Base-by-base conservation (phyloP, 1,284 basidiomycete genomes). In the Pisolithus thermaeus region DNA sequence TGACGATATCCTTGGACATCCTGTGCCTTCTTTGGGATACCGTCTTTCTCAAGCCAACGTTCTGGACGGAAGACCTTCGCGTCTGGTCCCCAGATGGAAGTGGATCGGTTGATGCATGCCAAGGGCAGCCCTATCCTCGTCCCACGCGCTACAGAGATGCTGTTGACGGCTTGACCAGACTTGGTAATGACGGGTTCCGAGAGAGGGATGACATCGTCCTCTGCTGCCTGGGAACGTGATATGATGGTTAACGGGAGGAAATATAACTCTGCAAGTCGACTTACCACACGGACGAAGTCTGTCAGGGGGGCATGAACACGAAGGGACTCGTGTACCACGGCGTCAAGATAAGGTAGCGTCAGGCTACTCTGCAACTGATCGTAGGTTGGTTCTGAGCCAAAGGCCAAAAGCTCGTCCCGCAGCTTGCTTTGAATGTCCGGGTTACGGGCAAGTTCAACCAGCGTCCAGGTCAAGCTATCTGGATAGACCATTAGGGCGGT, bases 171-270 rank as follows among this genome's bases (percentile, higher is more conserved):
- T 42, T 70, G 53, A 0, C 78, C 79, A 0, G 66, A 58, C 3
- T 60, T 50, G 0, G 73, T 73, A 8, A 55, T 58, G 23, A 79
- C 52, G 82, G 70, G 78, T 2, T 49, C 50, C 11, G 65, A 66
- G 43, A 82, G 70, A 0, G 79, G 81, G 25, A 84, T 72, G 2
- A 80, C 59, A 50, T 83, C 80, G 55, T 82, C 78, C 67, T 79
- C 62, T 23, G 65, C 53, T 1, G 62, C 79, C 77, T 67, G 68
- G 46, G 18, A 63, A 20, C 8, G 23, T 20, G 30, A 32, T 32
- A 4, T 8, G 27, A 40, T 7, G 38, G n/a, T 18, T n/a, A 12
- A 9, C n/a, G n/a, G 35, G 32, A 20, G 16, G 32, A 4, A 23
- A 18, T 32, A 20, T 20, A 20, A 20, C 3, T 32, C 3, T 32